Conservation (phyloP, 352 stramenopile genomes). For the Globisporangium apiculatum region DNA sequence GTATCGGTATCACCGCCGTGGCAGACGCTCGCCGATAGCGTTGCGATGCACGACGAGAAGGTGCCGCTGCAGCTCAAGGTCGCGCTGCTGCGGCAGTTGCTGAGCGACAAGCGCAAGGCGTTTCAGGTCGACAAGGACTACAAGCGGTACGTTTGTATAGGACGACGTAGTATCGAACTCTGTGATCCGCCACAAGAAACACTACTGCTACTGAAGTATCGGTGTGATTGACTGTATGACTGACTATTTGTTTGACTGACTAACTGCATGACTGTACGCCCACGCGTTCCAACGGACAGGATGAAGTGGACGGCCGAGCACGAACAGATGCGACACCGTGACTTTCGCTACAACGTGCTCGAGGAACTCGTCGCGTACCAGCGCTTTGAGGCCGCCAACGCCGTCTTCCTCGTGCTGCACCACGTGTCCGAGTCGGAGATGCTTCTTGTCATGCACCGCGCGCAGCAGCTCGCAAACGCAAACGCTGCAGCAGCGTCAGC, state of each 20-base stretch:
- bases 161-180: too few relatives aligned
- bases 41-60: conserved; percentile 23
- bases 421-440: conserved; percentile 60
- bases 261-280: too few relatives aligned
- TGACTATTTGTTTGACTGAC: too few relatives aligned
- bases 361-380: conserved; percentile 60
- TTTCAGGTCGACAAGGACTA: conserved; percentile 37
- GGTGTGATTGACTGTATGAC: too few relatives aligned
- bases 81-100: conserved; percentile 35
- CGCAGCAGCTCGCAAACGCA: conserved; percentile 16
- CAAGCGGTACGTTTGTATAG: conserved; percentile 15
- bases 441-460: conserved; percentile 38
- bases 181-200: too few relatives aligned
- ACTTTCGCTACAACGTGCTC: conserved; percentile 65
- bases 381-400: conserved; percentile 49
- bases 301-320: conserved; percentile 38
- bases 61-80: conserved; percentile 49
- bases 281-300: conserved; percentile 6
- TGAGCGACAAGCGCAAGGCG: conserved; percentile 52
- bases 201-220: too few relatives aligned
- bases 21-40: conserved; percentile 3
- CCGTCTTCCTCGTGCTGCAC: conserved; percentile 59
- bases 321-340: conserved; percentile 44
- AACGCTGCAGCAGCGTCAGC: neutral
- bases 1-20: neutral